Conservation (phyloP, 73 alveolate genomes). For the Uronychia setigera region DNA sequence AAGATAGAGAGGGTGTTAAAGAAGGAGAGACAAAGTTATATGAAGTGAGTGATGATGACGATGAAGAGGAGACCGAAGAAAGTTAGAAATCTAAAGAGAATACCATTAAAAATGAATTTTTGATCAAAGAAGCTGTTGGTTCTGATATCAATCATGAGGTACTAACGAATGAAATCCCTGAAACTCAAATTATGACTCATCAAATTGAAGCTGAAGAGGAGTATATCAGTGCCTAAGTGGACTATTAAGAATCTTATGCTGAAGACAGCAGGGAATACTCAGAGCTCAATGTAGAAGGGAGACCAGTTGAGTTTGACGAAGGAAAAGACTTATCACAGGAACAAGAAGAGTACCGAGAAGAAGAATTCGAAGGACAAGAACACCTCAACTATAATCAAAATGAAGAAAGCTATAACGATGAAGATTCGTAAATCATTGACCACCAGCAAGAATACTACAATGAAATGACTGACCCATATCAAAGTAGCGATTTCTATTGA, state of each 20-base stretch:
- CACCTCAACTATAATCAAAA: no score
- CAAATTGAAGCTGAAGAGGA: no score
- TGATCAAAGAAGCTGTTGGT: not conserved
- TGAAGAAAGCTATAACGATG: no score
- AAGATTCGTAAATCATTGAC: no score
- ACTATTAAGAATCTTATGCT: not conserved
- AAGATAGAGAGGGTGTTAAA: not conserved
- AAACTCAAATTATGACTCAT: no score
- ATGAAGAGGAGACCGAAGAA: no score
- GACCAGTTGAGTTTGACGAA: not conserved
- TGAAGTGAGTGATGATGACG: not conserved
- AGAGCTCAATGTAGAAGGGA: not conserved
- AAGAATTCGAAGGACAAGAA: not conserved
- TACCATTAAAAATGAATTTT: not conserved
- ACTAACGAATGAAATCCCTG: no score
- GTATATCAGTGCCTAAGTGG: no score
- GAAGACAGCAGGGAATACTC: not conserved
- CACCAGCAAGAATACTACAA: no score
- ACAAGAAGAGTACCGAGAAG: not conserved
- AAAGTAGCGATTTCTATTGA: no score
- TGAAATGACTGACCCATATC: no score
- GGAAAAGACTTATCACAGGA: not conserved
- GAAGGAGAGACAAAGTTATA: not conserved
- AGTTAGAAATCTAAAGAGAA: not conserved
- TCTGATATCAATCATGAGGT: no score